Evolutionary conservation across 306 rosid genomes (phyloP).

Genomic region (Abrus pulchellus): DNA sequence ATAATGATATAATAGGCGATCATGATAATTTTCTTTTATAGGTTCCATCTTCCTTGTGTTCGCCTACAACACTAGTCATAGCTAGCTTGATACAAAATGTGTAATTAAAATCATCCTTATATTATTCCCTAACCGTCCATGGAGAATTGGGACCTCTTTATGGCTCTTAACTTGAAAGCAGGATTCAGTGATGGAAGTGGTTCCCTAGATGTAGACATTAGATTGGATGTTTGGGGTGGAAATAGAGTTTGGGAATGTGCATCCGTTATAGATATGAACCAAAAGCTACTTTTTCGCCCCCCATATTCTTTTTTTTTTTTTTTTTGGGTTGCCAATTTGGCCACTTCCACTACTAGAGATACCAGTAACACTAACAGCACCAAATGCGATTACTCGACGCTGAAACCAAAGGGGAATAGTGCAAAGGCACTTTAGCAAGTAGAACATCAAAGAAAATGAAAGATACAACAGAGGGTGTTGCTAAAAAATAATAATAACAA

Average conservation of each 20-base stretch:
- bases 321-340: conserved; percentile 48
- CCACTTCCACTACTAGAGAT: conserved; percentile 43
- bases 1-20: background rate
- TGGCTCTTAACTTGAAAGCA: conserved; percentile 18
- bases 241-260: conserved; percentile 40
- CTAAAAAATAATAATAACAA: background rate
- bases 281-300: conserved; percentile 36
- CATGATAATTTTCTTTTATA: background rate
- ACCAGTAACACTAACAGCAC: conserved; percentile 34
- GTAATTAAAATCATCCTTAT: conserved; percentile 3
- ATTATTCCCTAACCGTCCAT: conserved; percentile 5
- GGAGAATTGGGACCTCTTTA: background rate
- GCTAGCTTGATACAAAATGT: background rate
- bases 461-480: background rate
- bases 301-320: background rate
- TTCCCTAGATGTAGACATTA: background rate
- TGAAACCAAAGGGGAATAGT: conserved; percentile 40
- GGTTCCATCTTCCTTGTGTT: background rate
- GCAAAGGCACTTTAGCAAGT: conserved; percentile 40
- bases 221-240: conserved; percentile 42
- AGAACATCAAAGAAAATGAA: conserved; percentile 7
- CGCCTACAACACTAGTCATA: background rate
- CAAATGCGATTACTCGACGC: conserved; percentile 68
- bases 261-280: conserved; percentile 34
- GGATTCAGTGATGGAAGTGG: background rate